Evolutionary conservation across 345 rosid genomes (phyloP).

Genomic region (Rhodamnia rubescens): DNA sequence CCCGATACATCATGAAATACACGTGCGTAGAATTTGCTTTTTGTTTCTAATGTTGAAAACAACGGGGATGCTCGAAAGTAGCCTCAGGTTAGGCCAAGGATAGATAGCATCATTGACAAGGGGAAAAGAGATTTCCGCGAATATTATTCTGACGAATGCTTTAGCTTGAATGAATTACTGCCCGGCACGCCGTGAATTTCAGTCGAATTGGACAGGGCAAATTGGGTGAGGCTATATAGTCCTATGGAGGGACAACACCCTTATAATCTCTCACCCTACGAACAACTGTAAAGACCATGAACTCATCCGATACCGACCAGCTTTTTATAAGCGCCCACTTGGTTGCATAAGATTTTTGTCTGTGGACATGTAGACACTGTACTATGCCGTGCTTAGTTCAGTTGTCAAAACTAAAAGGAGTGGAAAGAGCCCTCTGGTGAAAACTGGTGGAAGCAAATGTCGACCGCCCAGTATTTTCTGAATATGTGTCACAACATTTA

Average conservation of each 20-base stretch:
- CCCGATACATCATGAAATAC: background rate
- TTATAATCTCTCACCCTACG: too few species aligned
- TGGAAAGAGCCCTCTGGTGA: background rate
- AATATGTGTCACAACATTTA: background rate
- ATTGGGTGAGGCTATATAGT: background rate
- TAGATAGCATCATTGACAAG: background rate
- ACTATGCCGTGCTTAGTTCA: background rate
- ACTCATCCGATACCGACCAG: background rate
- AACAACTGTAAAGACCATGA: too few species aligned
- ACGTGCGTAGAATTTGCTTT: background rate
- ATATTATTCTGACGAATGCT: background rate
- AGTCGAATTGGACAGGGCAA: background rate
- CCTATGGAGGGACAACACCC: background rate
- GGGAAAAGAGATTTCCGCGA: background rate
- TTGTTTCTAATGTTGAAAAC: background rate
- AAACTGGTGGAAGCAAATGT: background rate
- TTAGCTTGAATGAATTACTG: background rate
- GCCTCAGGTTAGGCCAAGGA: background rate
- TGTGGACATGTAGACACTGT: background rate
- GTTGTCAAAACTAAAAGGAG: background rate
- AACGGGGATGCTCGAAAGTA: background rate
- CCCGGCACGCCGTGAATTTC: background rate
- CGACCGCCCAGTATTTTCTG: background rate
- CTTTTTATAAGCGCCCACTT: too few species aligned
- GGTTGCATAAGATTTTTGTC: background rate